Evolutionary conservation across 2,329 filamentous ascomycete genomes (phyloP).

Genomic region (Hortaea werneckii): DNA sequence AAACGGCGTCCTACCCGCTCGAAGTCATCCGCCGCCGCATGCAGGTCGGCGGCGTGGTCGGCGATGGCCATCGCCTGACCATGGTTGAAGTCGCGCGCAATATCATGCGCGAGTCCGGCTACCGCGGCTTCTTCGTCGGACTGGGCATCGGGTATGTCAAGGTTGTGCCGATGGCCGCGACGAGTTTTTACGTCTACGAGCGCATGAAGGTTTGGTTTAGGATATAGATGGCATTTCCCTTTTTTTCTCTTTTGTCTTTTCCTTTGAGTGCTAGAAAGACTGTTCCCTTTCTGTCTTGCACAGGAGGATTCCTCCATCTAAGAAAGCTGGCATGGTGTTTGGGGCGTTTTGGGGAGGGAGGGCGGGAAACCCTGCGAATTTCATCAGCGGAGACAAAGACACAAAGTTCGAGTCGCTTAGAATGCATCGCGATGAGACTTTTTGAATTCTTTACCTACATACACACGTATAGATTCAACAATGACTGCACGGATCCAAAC

Average conservation of each 20-base stretch:
- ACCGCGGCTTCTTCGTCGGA: slow-evolving; percentile 81
- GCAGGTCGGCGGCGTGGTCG: slow-evolving; percentile 92
- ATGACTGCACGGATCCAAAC: too few relatives aligned
- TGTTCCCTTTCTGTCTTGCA: too few relatives aligned
- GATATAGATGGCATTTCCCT: slow-evolving; percentile 25
- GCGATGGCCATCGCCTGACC: slow-evolving; percentile 69
- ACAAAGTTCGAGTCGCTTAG: too few relatives aligned
- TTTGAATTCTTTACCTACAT: too few relatives aligned
- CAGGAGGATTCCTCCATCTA: too few relatives aligned
- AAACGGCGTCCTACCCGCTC: slow-evolving; percentile 86
- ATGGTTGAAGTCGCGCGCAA: slow-evolving; percentile 68
- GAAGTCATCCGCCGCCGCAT: slow-evolving; percentile 87
- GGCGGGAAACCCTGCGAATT: too few relatives aligned
- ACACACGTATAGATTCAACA: too few relatives aligned
- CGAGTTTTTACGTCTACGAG: slow-evolving; percentile 59
- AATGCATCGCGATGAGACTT: too few relatives aligned
- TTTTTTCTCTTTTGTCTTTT: too few relatives aligned
- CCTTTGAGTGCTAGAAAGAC: too few relatives aligned
- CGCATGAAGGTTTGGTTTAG: slow-evolving; percentile 48
- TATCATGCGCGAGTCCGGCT: slow-evolving; percentile 67
- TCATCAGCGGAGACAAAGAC: too few relatives aligned
- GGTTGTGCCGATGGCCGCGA: slow-evolving; percentile 78
- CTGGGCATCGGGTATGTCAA: slow-evolving; percentile 93
- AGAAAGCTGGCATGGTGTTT: background rate
- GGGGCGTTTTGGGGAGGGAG: background rate